Conservation (phyloP, 2,329 filamentous ascomycete species). For the Penicillium aurantiogriseum region DNA sequence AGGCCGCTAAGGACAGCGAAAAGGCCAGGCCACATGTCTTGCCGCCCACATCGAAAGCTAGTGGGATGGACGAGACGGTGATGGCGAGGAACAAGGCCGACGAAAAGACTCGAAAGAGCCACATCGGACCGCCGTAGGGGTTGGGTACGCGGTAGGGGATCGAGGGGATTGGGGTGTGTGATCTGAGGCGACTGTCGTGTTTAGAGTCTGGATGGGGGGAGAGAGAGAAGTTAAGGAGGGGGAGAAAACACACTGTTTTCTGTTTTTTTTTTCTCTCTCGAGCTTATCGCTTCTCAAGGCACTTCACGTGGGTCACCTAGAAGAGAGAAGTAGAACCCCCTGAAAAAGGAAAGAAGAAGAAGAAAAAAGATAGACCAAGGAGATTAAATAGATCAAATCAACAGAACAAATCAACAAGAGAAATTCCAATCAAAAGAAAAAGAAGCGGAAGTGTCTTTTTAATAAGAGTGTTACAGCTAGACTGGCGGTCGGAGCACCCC, state of each 20-base stretch:
- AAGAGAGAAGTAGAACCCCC: background rate
- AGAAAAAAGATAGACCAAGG: background rate
- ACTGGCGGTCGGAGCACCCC: constrained; percentile 2
- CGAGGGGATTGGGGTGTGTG: background rate
- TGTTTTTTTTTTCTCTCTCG: background rate
- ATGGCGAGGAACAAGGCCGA: constrained; percentile 83
- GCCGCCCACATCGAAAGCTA: constrained; percentile 97
- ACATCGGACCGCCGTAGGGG: constrained; percentile 57
- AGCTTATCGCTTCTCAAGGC: constrained; percentile 2
- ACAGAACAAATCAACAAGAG: too few relatives aligned
- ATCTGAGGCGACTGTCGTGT: background rate
- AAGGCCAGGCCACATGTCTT: constrained; percentile 91
- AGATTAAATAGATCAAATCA: background rate
- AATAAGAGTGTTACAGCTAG: background rate
- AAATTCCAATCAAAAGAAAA: background rate
- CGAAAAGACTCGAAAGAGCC: constrained; percentile 75
- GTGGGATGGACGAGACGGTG: constrained; percentile 91
- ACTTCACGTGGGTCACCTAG: background rate
- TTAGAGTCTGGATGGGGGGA: background rate
- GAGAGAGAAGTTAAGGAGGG: background rate
- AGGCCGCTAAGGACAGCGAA: constrained; percentile 81
- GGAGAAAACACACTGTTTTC: background rate
- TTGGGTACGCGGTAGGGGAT: constrained; percentile 30
- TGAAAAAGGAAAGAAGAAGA: background rate
- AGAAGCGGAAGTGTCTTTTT: background rate